A percentile compares a stretch with the other conserved stretches of the same genome.
Evolutionary conservation across 495 filamentous ascomycete genomes (phyloP).

Genomic region (Hypoxylon subgilvum): DNA sequence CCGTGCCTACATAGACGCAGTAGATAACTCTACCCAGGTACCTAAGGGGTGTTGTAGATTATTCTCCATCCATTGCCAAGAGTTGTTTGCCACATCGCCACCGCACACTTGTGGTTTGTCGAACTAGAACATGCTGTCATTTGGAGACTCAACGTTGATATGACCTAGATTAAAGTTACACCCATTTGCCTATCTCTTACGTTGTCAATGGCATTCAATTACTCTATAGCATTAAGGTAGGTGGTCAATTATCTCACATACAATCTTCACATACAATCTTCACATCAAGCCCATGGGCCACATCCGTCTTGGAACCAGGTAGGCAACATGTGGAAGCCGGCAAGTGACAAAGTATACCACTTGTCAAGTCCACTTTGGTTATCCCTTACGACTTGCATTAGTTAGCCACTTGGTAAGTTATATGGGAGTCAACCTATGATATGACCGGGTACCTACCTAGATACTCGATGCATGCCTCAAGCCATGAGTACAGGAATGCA

Average conservation of each 20-base stretch:
- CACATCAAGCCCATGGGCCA: neutral
- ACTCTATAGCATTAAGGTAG: neutral
- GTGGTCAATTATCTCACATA: too few relatives aligned
- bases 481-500: neutral
- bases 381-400: neutral
- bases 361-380: too few relatives aligned
- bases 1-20: constrained; percentile 20
- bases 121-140: constrained; percentile 16
- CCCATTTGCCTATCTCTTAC: too few relatives aligned
- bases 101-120: neutral
- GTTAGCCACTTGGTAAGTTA: neutral
- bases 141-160: constrained; percentile 12
- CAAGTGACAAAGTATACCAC: too few relatives aligned
- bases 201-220: constrained; percentile 7
- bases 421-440: neutral
- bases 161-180: constrained; percentile 16
- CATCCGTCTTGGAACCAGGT: too few relatives aligned
- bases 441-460: neutral
- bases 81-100: constrained; percentile 2
- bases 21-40: constrained; percentile 10
- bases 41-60: constrained; percentile 35
- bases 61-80: constrained; percentile 33
- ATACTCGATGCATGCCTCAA: neutral
- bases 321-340: too few relatives aligned
- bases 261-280: too few relatives aligned